Evolutionary conservation across 2,329 filamentous ascomycete genomes (phyloP), one percentile per base, ranked within the genome.

Genomic region (Hypoxylon sp.): DNA sequence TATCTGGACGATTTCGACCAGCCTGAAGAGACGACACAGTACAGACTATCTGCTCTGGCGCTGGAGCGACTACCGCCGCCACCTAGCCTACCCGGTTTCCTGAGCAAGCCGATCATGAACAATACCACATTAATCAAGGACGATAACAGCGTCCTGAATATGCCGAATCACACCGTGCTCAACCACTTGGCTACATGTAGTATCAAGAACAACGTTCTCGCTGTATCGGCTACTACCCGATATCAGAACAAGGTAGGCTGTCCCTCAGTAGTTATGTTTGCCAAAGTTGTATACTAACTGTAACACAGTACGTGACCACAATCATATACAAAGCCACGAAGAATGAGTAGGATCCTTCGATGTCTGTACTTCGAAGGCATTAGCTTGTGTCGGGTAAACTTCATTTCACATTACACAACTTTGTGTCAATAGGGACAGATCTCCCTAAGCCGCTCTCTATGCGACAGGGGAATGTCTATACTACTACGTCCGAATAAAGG

Each of bases 111-210:
- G 33, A 98, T 99, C 66, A 83, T 99, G 72, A 99, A 99, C 79
- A 93, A 93, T 54, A 91, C 90, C 2, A 94, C 93, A 27, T 90
- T 95, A 6, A 94, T 97, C 86, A 98, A 98, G 84, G 96, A 99
- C 79, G 96, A 99, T 81, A 97, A 95, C 80, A 98, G 95, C 81
- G 96, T 99, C 68, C 84, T 99, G 71, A 96, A 94, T 73, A 95
- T 98, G 88, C 96, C 96, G 13, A 99, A 98, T 76, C 95, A 99
- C 77, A 98, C 96, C 0, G 94, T 98, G 33, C 84, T 99, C 70
- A 99, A 99, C 74, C 96, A 99, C 80, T 84, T 99, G 74, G 95
- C 95, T 54, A 99, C 96, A 2, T 98, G 95, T 81, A 98, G 95
- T 80, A 99, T 99, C 81, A 98, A 97, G 84, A 94, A 97, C 74